Base-by-base conservation (phyloP, 2,329 filamentous ascomycete genomes). In the Colletotrichum neosansevieriae region DNA sequence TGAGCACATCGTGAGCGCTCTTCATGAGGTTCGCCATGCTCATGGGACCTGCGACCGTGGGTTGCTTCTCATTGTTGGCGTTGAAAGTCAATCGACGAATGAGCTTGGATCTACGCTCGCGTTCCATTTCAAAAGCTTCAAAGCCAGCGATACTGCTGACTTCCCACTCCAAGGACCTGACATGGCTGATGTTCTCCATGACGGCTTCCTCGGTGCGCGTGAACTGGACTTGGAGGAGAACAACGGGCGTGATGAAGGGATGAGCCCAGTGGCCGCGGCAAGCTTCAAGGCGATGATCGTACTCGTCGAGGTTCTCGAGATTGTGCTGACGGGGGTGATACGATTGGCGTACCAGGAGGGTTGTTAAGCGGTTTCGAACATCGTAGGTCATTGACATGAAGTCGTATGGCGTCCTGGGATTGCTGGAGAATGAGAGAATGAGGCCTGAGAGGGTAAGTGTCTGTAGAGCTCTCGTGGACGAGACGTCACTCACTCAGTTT, bases 1-100 rank as follows among this genome's bases (percentile, higher is more conserved):
- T 83, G 24, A 84, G 73, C 1, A 82, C 81, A 45, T 83, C 81
- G 40, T 84, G 82, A 0, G 82, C 82, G 56, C 81, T 78, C 72
- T 83, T 83, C 82, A 84, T 84, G 17, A 84, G 76, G 56, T 81
- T 79, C 3, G 82, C 83, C 67, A 82, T 83, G 53, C 81, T 81
- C 72, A 81, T 81, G 3, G 79, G 79, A 0, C 80, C 78, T 2
- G 56, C 50, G 2, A 67, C 5, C 32, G 38, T 49, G 2, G 67
- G 57, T 24, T 13, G 29, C 11, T 69, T 69, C 5, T 67, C 67
- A 19, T 67, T 61, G 19, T 61, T 66, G 7, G 54, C 32, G 15
- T 36, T 40, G n/a, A 69, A 61, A 0, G 63, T 69, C 4, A 69
- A 38, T 21, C 67, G 50, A 7, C 57, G 61, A n/a, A 61, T 60